These are phyloP conservation scores for Syncephalastrum sp. DNA, from an alignment of 371 early-diverging fungal genomes.

Conservation along the genomic window DNA sequence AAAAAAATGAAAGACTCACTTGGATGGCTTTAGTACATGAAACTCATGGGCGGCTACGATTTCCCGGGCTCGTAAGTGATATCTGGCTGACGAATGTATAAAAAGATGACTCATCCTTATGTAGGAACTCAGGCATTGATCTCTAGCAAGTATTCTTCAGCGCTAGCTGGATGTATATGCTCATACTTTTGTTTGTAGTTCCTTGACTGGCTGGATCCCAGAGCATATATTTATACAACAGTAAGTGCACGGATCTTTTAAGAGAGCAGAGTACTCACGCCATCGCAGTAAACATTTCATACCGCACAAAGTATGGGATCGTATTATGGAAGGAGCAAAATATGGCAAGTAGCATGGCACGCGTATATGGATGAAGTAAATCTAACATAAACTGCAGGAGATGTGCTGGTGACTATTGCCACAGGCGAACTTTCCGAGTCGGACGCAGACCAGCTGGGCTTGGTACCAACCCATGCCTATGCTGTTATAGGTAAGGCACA, in stretches of 20 bases:
- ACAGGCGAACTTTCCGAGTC: conserved; percentile 73
- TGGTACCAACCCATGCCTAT: conserved; percentile 89
- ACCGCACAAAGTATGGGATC: conserved; percentile 70
- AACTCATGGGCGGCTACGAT: conserved; percentile 92
- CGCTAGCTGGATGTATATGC: too few relatives aligned
- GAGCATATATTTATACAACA: conserved; percentile 86
- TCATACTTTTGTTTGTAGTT: conserved; percentile 26
- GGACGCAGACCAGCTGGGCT: conserved; percentile 66
- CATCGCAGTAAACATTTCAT: conserved; percentile 51
- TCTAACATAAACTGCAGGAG: conserved; percentile 31
- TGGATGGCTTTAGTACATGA: conserved; percentile 66
- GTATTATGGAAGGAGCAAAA: conserved; percentile 66
- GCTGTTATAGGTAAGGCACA: conserved; percentile 67
- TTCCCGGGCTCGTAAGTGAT: conserved; percentile 86
- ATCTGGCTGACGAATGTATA: not conserved
- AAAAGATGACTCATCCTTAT: conserved; percentile 5
- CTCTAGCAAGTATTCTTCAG: conserved; percentile 57
- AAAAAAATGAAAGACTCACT: not conserved
- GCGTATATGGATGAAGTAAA: not conserved
- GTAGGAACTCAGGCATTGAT: conserved; percentile 86
- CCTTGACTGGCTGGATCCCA: conserved; percentile 92
- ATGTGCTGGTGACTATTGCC: conserved; percentile 64
- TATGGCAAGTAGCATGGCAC: conserved; percentile 50
- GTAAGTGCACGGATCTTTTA: conserved; percentile 24
- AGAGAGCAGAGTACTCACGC: not conserved